phyloP scores from a whole-genome alignment of 257 asterid species.

The Solanum appendiculatum region DNA sequence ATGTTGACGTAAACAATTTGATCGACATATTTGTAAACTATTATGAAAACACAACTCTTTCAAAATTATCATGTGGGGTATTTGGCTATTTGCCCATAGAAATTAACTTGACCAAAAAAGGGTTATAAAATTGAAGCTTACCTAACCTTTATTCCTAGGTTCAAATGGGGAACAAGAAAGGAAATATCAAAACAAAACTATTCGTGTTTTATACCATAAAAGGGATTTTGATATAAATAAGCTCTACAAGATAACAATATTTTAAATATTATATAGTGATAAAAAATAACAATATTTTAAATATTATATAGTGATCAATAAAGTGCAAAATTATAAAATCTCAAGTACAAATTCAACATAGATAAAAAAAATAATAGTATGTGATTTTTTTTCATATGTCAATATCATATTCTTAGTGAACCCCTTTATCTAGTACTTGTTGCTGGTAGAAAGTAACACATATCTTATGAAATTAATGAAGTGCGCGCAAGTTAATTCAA shows the following conservation, averaged over 20 bases:
- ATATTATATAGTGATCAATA: too few species aligned
- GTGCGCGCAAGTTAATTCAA: neutral
- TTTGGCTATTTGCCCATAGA: neutral
- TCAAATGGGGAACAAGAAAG: neutral
- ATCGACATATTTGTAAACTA: neutral
- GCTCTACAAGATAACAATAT: too few species aligned
- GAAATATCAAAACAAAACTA: neutral
- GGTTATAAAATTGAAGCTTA: neutral
- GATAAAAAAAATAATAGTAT: neutral
- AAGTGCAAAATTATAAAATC: too few species aligned
- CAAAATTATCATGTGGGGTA: neutral
- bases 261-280: too few species aligned
- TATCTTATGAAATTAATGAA: neutral
- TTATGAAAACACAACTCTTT: neutral
- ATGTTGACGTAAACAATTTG: neutral
- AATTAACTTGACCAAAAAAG: neutral
- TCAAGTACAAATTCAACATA: too few species aligned
- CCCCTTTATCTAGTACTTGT: neutral
- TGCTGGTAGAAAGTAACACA: fast-evolving
- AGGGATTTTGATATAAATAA: neutral
- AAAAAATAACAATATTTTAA: too few species aligned
- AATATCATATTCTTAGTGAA: neutral
- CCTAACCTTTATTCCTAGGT: neutral
- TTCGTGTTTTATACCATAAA: neutral
- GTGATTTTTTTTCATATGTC: neutral